Base-by-base conservation (phyloP, 2,329 filamentous ascomycete species). In the Hypoxylon sp. region DNA sequence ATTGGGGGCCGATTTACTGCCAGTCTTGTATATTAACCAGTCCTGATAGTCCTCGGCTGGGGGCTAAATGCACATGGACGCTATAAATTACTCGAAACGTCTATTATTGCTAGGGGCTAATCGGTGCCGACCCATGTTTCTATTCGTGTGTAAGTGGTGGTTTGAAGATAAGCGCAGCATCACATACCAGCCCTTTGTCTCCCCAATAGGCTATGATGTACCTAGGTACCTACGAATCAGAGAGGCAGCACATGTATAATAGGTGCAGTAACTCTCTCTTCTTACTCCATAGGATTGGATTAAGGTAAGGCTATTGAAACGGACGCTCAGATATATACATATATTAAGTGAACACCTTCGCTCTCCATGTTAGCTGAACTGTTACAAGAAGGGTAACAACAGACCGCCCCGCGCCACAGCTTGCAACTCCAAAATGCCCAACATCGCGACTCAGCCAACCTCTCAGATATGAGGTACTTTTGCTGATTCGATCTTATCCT, bases 41-140 rank as follows among this genome's bases (percentile, higher is more conserved):
- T 56, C 37, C 47, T 62, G 24, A 65, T 61, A 57, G 60, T 65
- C 35, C 39, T 62, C 50, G 57, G 60, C 35, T 61, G 46, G 66
- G 39, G 67, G 69, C 69, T 71, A 69, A 69, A 67, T 71, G 62
- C 57, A 65, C 61, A 51, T 51, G 21, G 55, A 69, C 58, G 60
- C 66, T 67, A 69, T 64, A 67, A 63, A 66, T 65, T 66, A 56
- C 63, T 60, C 56, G 56, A 63, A 60, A 44, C 13, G 52, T 63
- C 58, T 65, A 68, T 44, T 63, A 59, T 62, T 64, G 15, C 50
- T 55, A 24, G 50, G 58, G 56, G 50, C 39, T 60, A 57, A 57
- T 59, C 52, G 53, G 47, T 62, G 47, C 62, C 55, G 53, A 62
- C 59, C 62, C 69, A 27, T 68, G 46, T 63, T 62, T 55, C 46